Evolutionary conservation across 306 rosid genomes (phyloP), one percentile per base, ranked within the genome.

Genomic region (Ammopiptanthus mongolicus): DNA sequence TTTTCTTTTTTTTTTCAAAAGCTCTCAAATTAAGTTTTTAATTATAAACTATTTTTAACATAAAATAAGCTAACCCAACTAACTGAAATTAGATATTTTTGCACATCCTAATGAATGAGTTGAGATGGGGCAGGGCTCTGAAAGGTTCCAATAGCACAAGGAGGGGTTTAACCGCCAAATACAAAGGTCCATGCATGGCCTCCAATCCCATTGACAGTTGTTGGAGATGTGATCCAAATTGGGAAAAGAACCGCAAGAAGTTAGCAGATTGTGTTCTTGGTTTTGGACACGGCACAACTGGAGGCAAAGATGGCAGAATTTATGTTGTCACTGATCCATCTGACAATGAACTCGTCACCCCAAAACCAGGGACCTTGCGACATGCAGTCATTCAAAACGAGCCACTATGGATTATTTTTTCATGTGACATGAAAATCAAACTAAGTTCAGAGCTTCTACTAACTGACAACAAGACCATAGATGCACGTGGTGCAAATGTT

Each of bases 361-460:
- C 89, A 0, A 83, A 84, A 69, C 85, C 82, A 0, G 89, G 91
- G 22, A 84, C 87, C 1, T 4, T 88, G 19, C 60, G 87, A 22
- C 28, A 67, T 2, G 90, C 75, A 0, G 86, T 19, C 31, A 80
- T 84, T 33, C 87, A 84, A 11, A 55, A 17, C 0, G 42, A 33
- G 73, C 87, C 93, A 0, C 69, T 86, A 0, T 86, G 89, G 87
- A 88, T 88, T 81, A 81, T 76, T 22, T 86, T 88, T 61, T 25
- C 55, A 1, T 57, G 7, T 2, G 15, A 15, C 46, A 89, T 89
- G 93, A 12, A 1, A 14, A 86, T 89, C 33, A 72, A 33, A 51
- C 76, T 80, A 7, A 53, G 4, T n/a, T 6, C 65, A 44, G 81
- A 81, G 85, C 80, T 21, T 65, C 50, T 76, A 12, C 15, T 76